A percentile compares a stretch with the other conserved stretches of the same genome.
These are phyloP conservation scores for Fusarium dlaminii DNA, from an alignment of 2,329 filamentous ascomycete genomes.

Conservation along the genomic window DNA sequence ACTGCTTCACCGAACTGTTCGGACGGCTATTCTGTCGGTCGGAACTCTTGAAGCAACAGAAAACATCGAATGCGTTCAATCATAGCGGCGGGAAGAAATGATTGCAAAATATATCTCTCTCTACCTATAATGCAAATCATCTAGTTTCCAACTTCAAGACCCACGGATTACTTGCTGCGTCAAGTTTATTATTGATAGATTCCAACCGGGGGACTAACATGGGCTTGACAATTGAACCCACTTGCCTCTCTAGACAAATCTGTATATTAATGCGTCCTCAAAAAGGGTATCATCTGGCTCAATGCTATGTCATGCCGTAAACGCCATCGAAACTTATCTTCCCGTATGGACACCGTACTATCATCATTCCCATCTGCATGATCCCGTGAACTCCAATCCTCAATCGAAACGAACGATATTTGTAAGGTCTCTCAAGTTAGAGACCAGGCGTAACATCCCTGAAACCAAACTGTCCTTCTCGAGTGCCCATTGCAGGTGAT, in stretches of 20 bases:
- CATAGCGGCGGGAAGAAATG: neutral
- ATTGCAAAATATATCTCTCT: neutral
- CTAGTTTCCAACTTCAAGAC: neutral
- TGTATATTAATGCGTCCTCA: conserved; percentile 3
- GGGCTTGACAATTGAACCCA: neutral
- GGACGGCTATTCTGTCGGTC: neutral
- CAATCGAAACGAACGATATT: neutral
- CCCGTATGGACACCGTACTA: neutral
- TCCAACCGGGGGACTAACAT: neutral
- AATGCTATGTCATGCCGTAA: conserved; percentile 29
- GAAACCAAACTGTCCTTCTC: neutral
- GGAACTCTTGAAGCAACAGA: neutral
- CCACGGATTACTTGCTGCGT: neutral
- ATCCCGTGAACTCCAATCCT: conserved; percentile 6
- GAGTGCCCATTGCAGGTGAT: conserved; percentile 12
- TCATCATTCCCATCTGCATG: neutral
- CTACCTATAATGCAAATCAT: neutral
- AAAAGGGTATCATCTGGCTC: conserved; percentile 34
- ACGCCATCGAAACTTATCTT: conserved; percentile 18
- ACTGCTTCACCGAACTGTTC: neutral
- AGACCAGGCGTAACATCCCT: neutral
- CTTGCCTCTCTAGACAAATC: neutral
- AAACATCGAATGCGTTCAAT: neutral
- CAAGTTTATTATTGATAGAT: neutral
- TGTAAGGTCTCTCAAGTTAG: neutral